These are phyloP conservation scores for Tetracentron sinense DNA, from an alignment of 164 flowering plant species.

Conservation along the genomic window DNA sequence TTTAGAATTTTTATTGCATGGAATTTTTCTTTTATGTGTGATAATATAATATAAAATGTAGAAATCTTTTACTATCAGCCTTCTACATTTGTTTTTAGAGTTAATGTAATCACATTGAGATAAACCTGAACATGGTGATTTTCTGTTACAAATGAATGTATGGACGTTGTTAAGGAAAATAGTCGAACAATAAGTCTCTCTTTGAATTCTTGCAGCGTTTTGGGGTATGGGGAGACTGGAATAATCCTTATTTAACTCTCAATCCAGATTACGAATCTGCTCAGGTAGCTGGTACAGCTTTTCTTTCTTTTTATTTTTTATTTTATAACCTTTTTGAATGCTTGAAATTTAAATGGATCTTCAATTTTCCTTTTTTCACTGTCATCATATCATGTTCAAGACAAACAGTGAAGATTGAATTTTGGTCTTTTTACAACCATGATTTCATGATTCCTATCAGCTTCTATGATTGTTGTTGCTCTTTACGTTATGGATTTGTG, in stretches of 20 bases:
- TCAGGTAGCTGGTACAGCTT: constrained; percentile 48
- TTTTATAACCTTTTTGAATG: neutral
- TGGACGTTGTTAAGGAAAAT: neutral
- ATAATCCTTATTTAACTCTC: constrained; percentile 81
- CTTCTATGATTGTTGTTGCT: neutral
- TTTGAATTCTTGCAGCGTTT: constrained; percentile 57
- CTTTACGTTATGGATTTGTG: neutral
- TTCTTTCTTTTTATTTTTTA: neutral
- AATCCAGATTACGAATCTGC: constrained; percentile 96
- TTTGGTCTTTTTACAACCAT: neutral
- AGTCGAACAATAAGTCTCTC: neutral
- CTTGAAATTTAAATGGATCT: neutral
- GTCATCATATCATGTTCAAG: neutral
- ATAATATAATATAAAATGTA: neutral
- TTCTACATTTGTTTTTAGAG: neutral
- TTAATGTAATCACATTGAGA: neutral
- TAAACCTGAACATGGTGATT: neutral
- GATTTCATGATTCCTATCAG: neutral
- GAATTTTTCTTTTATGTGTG: neutral
- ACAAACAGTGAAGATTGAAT: neutral
- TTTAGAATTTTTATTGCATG: neutral
- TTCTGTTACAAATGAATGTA: constrained; percentile 7
- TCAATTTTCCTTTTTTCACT: no score
- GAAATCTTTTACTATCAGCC: neutral
- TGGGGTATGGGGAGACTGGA: constrained; percentile 99